Base-by-base conservation (phyloP, 441 rosid species). In the Pelargonium myrrhifolium region DNA sequence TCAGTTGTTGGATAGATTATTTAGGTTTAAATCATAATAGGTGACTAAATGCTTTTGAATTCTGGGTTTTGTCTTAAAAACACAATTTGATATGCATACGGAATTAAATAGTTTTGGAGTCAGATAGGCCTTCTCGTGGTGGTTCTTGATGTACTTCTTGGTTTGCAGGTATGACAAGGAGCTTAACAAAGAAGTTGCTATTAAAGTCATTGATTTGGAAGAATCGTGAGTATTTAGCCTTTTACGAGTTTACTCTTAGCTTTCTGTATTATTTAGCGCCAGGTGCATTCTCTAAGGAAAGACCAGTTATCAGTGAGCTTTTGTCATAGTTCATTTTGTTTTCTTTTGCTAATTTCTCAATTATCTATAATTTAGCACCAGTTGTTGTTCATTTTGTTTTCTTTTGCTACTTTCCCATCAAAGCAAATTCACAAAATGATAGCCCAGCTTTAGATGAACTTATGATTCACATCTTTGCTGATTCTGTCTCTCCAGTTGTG, bases 141-240 rank as follows among this genome's bases (percentile, higher is more conserved):
- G 42, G 66, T 40, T 45, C 12, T 64, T 76, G 66, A 77, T 74
- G 42, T 49, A 37, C 43, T 75, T 66, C 68, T 65, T 72, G 75
- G 66, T 75, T 74, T 81, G 74, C 89, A 94, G 99, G 85, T 94
- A 88, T 82, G 99, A 95, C 70, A 86, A 85, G 80, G 98, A 86
- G 47, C 93, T 95, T 76, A 85, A 86, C 85, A 92, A 90, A 84
- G 95, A 87, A 35, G 96, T 95, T 81, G 98, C 99, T 74, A 95
- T 95, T 71, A 95, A 95, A 86, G 99, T 95, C 69, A 95, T 95
- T 77, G 99, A 95, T 78, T 85, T 95, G 68, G 99, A 95, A 79
- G 99, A 95, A 85, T 92, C 98, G 98, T 95, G 87, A 90, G 97
- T 84, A 37, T 60, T 51, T 64, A 5, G 9, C 47, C 6, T 69